phyloP scores from a whole-genome alignment of 2,329 filamentous ascomycete genomes.

The Coniella lustricola region DNA sequence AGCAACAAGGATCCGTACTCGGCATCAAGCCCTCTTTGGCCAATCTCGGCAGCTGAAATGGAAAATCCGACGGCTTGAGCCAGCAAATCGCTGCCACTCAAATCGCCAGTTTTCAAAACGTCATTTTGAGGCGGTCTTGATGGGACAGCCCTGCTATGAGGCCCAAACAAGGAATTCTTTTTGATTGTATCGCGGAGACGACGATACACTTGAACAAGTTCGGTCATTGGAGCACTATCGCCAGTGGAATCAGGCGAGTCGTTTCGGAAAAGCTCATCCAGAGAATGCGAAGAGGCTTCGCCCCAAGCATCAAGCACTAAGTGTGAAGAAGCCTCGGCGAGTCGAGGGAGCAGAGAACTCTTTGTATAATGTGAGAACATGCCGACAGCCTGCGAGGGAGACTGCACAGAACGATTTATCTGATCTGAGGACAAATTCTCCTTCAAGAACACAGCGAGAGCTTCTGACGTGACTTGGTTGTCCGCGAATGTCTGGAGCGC shows the following conservation, averaged over 20 bases:
- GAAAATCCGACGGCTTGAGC: conserved; percentile 70
- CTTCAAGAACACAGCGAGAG: conserved; percentile 60
- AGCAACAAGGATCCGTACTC: conserved; percentile 68
- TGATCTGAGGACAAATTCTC: conserved; percentile 10
- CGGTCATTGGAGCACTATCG: conserved; percentile 34
- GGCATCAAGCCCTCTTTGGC: conserved; percentile 76
- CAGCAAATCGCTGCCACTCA: conserved; percentile 52
- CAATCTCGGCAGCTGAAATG: conserved; percentile 83
- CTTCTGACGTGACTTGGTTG: conserved; percentile 19
- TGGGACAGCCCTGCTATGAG: conserved; percentile 26
- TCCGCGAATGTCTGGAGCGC: conserved; percentile 50
- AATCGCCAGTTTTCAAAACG: conserved; percentile 39
- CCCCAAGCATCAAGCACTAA: conserved; percentile 37
- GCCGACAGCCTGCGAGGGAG: conserved; percentile 19
- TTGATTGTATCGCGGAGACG: conserved; percentile 52
- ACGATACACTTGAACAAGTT: conserved; percentile 54
- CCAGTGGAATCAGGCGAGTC: conserved; percentile 20
- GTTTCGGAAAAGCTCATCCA: neutral
- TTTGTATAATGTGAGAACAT: conserved; percentile 33
- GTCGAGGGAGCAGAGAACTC: conserved; percentile 30
- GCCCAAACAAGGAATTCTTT: conserved; percentile 44
- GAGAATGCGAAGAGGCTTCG: conserved; percentile 26
- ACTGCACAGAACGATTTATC: neutral
- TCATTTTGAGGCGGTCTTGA: conserved; percentile 23
- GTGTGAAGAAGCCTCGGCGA: conserved; percentile 32